phyloP scores from a whole-genome alignment of 371 early-diverging fungal genomes.

The Syncephalastrum racemosum region DNA sequence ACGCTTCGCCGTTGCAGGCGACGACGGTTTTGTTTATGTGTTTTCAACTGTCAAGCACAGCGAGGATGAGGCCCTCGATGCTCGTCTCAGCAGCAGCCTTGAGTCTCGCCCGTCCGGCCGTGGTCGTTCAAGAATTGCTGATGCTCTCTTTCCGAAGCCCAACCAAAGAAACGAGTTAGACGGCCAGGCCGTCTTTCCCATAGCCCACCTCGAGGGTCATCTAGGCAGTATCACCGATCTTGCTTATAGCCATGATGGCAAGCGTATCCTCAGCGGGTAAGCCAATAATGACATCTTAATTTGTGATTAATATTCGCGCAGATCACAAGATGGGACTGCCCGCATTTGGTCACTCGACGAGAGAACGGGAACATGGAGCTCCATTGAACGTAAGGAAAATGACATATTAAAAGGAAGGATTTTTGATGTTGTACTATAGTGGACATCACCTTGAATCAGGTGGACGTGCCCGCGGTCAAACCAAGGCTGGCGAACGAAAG shows the following conservation, averaged over 20 bases:
- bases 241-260: constrained; percentile 72
- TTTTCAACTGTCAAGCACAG: constrained; percentile 56
- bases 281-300: constrained; percentile 2
- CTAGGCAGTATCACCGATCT: constrained; percentile 74
- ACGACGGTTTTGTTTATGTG: constrained; percentile 76
- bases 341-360: constrained; percentile 47
- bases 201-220: constrained; percentile 76
- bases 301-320: constrained; percentile 1
- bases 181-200: constrained; percentile 56
- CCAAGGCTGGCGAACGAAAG: background rate
- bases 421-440: constrained; percentile 9
- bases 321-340: constrained; percentile 54
- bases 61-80: constrained; percentile 1
- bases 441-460: constrained; percentile 23
- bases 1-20: constrained; percentile 78
- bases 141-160: constrained; percentile 2
- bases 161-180: constrained; percentile 13
- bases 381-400: constrained; percentile 30
- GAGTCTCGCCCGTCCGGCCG: constrained; percentile 5
- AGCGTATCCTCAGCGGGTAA: constrained; percentile 72
- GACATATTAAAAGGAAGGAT: background rate
- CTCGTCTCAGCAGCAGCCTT: background rate
- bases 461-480: constrained; percentile 15
- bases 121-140: background rate
- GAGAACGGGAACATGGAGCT: constrained; percentile 31